Percentiles rank a stretch among this genome's conserved stretches.
Conservation (phyloP, 2,329 filamentous ascomycete species). For the Epichloe uncinata region DNA sequence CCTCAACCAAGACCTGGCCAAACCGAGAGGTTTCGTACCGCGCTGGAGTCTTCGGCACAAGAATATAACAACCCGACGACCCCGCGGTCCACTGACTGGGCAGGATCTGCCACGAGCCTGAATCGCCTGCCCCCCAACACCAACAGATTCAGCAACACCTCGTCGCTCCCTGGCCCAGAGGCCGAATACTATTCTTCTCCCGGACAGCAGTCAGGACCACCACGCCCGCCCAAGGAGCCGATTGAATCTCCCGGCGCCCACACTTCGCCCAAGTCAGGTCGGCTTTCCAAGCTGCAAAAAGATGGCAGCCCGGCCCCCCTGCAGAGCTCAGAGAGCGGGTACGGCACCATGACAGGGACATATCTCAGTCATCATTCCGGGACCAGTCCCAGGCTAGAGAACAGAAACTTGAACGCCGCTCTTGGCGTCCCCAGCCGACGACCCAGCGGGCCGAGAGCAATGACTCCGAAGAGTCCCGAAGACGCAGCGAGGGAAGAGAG, state of each 20-base stretch:
- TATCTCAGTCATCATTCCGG: conserved; percentile 37
- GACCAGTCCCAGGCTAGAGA: conserved; percentile 44
- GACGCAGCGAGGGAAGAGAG: conserved; percentile 33
- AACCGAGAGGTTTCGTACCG: conserved; percentile 59
- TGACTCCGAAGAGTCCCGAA: conserved; percentile 43
- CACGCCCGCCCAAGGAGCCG: conserved; percentile 50
- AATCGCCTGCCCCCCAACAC: conserved; percentile 35
- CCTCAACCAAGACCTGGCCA: conserved; percentile 64
- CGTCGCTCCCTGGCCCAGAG: conserved; percentile 19
- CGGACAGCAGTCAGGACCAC: conserved; percentile 30
- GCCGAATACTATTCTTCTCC: conserved; percentile 34
- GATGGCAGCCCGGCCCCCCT: conserved; percentile 45
- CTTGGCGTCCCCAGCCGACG: conserved; percentile 37
- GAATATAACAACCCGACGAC: conserved; percentile 50
- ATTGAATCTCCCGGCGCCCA: conserved; percentile 29
- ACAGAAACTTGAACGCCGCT: conserved; percentile 41
- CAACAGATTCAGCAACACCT: conserved; percentile 36
- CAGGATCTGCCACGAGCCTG: conserved; percentile 45
- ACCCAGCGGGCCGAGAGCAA: conserved; percentile 45
- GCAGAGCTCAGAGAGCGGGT: conserved; percentile 41
- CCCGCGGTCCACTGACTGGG: conserved; percentile 49
- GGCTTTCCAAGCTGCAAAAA: conserved; percentile 34
- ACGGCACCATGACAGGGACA: conserved; percentile 34
- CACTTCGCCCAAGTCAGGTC: conserved; percentile 33
- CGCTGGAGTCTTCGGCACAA: conserved; percentile 59